Evolutionary conservation across 2,329 filamentous ascomycete genomes (phyloP).

Genomic region (Macrophomina pseudophaseolina): DNA sequence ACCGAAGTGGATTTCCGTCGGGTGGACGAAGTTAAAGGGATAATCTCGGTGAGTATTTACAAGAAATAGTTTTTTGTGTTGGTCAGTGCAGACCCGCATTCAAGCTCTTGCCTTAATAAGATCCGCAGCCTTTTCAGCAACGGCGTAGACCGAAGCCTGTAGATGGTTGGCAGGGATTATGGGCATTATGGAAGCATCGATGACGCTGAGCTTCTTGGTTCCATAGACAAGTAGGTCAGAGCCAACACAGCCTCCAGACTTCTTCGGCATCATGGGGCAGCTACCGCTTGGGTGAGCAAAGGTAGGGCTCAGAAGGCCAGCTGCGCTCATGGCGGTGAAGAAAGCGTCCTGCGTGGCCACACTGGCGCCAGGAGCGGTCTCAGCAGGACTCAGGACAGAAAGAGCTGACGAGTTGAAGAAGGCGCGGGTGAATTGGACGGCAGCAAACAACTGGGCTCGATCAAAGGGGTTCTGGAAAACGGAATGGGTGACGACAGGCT

Average conservation of each 20-base stretch:
- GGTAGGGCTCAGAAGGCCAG: slow-evolving; percentile 38
- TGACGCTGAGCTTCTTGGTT: slow-evolving; percentile 26
- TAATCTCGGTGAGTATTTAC: too few species aligned
- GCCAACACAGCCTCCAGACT: slow-evolving; percentile 37
- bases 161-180: slow-evolving; percentile 17
- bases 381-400: slow-evolving; percentile 30
- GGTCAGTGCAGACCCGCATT: too few species aligned
- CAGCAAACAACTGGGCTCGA: slow-evolving; percentile 38
- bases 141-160: slow-evolving; percentile 22
- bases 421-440: slow-evolving; percentile 42
- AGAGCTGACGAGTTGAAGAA: slow-evolving; percentile 34
- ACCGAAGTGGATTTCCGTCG: too few species aligned
- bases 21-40: too few species aligned
- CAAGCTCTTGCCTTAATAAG: slow-evolving; percentile 35
- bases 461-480: slow-evolving; percentile 12
- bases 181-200: slow-evolving; percentile 29
- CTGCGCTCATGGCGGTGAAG: slow-evolving; percentile 24
- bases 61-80: too few species aligned
- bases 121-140: slow-evolving; percentile 34
- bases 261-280: slow-evolving; percentile 18
- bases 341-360: not conserved
- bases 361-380: slow-evolving; percentile 30
- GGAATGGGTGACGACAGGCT: slow-evolving; percentile 1
- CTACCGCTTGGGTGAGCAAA: slow-evolving; percentile 15
- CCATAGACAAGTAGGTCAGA: slow-evolving; percentile 39